Percentiles rank a stretch among this genome's conserved stretches.
Evolutionary conservation across 805 yeast species (phyloP).

Genomic region (Komagataella ulmi): DNA sequence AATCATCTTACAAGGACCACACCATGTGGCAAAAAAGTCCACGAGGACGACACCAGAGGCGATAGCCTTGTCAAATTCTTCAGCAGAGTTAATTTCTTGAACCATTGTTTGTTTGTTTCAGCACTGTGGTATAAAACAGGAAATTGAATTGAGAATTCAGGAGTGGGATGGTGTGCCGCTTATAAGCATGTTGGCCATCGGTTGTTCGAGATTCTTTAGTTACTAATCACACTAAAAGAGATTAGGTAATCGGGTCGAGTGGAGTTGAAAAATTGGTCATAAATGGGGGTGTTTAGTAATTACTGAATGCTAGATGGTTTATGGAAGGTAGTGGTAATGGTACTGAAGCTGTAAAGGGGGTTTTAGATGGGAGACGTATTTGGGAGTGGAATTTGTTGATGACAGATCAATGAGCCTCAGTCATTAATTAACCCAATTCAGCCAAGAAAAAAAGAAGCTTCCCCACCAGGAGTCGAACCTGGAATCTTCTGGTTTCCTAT

Average conservation of each 20-base stretch:
- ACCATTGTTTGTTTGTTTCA: constrained; percentile 28
- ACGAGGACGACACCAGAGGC: constrained; percentile 72
- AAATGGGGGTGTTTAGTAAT: too few relatives aligned
- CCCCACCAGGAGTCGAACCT: constrained; percentile 46
- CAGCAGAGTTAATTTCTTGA: constrained; percentile 24
- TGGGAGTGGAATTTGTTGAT: too few relatives aligned
- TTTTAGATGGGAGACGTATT: too few relatives aligned
- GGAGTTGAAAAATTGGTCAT: neutral
- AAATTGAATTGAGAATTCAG: neutral
- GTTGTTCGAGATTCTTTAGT: neutral
- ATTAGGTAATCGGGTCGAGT: neutral
- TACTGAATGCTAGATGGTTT: too few relatives aligned
- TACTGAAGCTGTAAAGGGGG: too few relatives aligned
- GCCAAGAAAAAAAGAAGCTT: constrained; percentile 13
- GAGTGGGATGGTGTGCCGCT: neutral
- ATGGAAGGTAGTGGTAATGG: too few relatives aligned
- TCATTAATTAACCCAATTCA: neutral
- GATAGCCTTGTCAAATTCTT: constrained; percentile 59
- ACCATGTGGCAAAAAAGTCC: constrained; percentile 96
- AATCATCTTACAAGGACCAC: constrained; percentile 98
- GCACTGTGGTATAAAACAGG: neutral
- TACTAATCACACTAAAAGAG: neutral
- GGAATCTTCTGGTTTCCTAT: constrained; percentile 28
- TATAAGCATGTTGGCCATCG: neutral
- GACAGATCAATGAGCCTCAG: too few relatives aligned